A percentile compares a stretch with the other conserved stretches of the same genome.
Conservation (phyloP, 2,329 filamentous ascomycete genomes). For the Phoma sp. region DNA sequence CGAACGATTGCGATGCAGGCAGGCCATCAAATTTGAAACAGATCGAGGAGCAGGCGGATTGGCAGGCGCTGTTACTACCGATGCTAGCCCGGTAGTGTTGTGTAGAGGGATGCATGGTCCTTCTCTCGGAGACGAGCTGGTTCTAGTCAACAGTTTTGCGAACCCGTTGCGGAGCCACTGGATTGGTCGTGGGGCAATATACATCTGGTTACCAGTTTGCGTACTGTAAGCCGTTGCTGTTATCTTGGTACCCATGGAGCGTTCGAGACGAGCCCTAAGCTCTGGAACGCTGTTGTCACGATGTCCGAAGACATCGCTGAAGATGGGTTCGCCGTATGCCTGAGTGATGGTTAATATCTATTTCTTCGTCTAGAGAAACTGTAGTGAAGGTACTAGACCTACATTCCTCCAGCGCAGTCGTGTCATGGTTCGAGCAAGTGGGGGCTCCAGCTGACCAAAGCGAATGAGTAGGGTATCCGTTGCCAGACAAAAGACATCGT, state of each 20-base stretch:
- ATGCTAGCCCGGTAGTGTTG: neutral
- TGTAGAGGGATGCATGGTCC: slow-evolving; percentile 2
- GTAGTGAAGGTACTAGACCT: slow-evolving; percentile 3
- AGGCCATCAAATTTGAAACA: slow-evolving; percentile 26
- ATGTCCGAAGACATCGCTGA: slow-evolving; percentile 24
- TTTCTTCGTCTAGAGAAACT: neutral
- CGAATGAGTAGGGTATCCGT: slow-evolving; percentile 5
- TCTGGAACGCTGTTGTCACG: slow-evolving; percentile 16
- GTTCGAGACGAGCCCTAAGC: slow-evolving; percentile 12
- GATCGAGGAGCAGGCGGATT: neutral
- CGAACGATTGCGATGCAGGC: slow-evolving; percentile 20
- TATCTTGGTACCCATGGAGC: slow-evolving; percentile 12
- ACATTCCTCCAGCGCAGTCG: slow-evolving; percentile 33
- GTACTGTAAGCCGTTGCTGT: neutral
- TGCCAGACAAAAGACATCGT: neutral
- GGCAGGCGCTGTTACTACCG: neutral
- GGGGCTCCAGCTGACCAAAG: slow-evolving; percentile 11
- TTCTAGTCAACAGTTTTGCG: neutral
- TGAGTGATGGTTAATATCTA: slow-evolving; percentile 5
- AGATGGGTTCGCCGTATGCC: slow-evolving; percentile 22
- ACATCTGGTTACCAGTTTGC: slow-evolving; percentile 10
- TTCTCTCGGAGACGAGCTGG: slow-evolving; percentile 13
- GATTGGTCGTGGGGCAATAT: slow-evolving; percentile 3
- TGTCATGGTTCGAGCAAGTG: slow-evolving; percentile 1
- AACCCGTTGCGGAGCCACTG: slow-evolving; percentile 10